Evolutionary conservation across 441 rosid genomes (phyloP), one percentile per base, ranked within the genome.

Genomic region (Populus hybrid): DNA sequence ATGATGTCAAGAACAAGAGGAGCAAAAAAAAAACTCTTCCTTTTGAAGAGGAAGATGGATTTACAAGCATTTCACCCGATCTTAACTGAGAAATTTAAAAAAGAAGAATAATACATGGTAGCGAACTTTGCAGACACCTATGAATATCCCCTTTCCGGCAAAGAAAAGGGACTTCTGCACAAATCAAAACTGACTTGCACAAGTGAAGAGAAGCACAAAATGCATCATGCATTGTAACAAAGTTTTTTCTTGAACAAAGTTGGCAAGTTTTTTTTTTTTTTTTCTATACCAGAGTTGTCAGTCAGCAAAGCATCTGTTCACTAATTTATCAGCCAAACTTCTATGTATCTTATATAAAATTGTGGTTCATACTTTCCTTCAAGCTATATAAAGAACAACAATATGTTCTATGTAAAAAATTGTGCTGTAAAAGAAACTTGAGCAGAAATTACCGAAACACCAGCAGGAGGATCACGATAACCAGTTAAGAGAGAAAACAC

Each of bases 401-500:
- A 36, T 28, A 50, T 50, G 72, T 30, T 18, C 26, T 19, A 6
- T 8, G 14, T 5, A 59, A 24, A 30, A 30, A 71, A 42, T 50
- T 2, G 42, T 30, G 30, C 28, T 3, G 7, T 6, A 30, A n/a
- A 32, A 70, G 14, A 32, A 11, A 38, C n/a, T 40, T 71, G 65
- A 50, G 67, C 36, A 81, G 75, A 81, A 80, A 36, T 81, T 89
- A 93, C 99, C 78, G 87, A 73, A 81, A 97, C 91, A 75, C 99
- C 99, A 84, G 99, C 98, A 83, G 99, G 99, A 81, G 99, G 99
- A 78, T 97, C 99, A 75, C 83, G 97, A 80, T 97, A 97, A 80
- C 99, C 99, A 61, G 98, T 97, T 74, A 97, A 84, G 80, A 97
- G 99, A 71, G 98, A 88, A 79, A 97, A 94, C 26, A 94, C 99